phyloP scores from a whole-genome alignment of 164 flowering plant genomes.

The Dillenia turbinata region DNA sequence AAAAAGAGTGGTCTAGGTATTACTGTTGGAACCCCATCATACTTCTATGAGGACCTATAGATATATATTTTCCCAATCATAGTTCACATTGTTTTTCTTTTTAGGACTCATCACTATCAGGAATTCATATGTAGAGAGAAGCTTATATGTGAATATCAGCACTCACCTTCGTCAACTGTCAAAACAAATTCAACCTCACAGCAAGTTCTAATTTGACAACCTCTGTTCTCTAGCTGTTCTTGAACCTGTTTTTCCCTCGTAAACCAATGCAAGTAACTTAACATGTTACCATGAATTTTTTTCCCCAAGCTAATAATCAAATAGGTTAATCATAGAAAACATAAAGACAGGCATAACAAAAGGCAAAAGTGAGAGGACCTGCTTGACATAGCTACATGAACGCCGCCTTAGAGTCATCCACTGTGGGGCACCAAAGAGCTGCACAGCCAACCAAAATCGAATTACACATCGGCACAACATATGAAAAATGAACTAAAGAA shows the following conservation, averaged over 20 bases:
- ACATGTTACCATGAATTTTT: background rate
- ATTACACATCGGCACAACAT: too few relatives aligned
- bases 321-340: background rate
- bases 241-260: constrained; percentile 41
- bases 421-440: constrained; percentile 87
- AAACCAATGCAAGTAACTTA: too few relatives aligned
- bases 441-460: too few relatives aligned
- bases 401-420: constrained; percentile 85
- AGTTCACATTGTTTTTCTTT: too few relatives aligned
- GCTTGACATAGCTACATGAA: constrained; percentile 64
- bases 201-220: constrained; percentile 56
- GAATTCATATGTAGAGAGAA: too few relatives aligned
- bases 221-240: constrained; percentile 51
- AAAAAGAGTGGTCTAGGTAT: too few relatives aligned
- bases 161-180: constrained; percentile 50
- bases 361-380: constrained; percentile 31
- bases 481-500: too few relatives aligned
- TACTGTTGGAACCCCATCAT: too few relatives aligned
- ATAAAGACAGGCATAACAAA: background rate
- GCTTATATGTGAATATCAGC: background rate
- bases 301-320: too few relatives aligned
- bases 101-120: too few relatives aligned
- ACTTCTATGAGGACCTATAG: too few relatives aligned
- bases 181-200: constrained; percentile 57
- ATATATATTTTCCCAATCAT: too few relatives aligned